These are phyloP conservation scores for Apocynum venetum DNA, from an alignment of 257 asterid genomes.

Conservation along the genomic window DNA sequence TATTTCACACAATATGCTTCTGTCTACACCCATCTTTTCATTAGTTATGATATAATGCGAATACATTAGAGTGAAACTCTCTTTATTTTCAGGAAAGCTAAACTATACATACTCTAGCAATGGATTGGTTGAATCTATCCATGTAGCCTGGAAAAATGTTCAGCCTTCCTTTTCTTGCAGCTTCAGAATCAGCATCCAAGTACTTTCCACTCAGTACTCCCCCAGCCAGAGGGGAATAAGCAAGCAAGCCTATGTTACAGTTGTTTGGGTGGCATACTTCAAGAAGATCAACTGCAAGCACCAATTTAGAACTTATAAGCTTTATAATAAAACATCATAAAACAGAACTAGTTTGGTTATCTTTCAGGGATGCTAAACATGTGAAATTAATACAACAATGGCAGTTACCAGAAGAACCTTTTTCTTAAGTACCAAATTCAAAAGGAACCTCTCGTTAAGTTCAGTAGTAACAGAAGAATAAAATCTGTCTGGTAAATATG, in stretches of 20 bases:
- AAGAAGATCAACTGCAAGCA: constrained; percentile 69
- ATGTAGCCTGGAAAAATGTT: constrained; percentile 84
- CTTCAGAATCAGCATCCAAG: constrained; percentile 63
- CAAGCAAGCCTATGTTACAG: constrained; percentile 79
- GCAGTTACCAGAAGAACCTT: neutral
- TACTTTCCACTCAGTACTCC: constrained; percentile 83
- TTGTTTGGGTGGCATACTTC: constrained; percentile 94
- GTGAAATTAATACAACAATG: neutral
- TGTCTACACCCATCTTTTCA: neutral
- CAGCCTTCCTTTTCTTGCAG: constrained; percentile 70
- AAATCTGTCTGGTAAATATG: neutral
- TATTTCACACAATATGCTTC: neutral
- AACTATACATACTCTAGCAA: constrained; percentile 49
- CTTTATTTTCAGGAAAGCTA: neutral
- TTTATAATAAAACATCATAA: neutral
- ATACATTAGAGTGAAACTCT: neutral
- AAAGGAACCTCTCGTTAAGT: neutral
- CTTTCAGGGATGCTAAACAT: neutral
- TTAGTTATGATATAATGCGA: neutral
- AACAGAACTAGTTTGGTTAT: neutral
- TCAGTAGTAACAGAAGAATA: neutral
- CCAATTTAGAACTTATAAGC: constrained; percentile 15
- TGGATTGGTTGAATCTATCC: constrained; percentile 82
- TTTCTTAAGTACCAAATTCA: neutral
- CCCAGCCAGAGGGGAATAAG: constrained; percentile 88